These are phyloP conservation scores for Yarrowia osloensis DNA, from an alignment of 805 yeast species.

Conservation along the genomic window DNA sequence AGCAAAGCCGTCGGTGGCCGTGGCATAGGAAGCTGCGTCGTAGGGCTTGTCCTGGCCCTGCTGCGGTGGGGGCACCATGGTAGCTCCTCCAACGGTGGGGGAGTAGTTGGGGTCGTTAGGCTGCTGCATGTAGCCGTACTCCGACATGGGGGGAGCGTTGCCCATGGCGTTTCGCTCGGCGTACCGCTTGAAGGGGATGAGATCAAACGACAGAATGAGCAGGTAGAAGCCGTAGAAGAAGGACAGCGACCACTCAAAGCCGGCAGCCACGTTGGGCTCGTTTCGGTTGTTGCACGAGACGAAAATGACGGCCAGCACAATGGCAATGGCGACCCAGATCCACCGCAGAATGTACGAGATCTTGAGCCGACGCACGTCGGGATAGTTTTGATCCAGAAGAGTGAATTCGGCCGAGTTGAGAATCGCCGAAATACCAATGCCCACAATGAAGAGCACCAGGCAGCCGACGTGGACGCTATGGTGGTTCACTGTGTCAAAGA, in stretches of 20 bases:
- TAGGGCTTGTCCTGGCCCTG: slow-evolving; percentile 7
- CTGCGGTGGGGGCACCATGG: slow-evolving; percentile 4
- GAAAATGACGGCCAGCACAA: slow-evolving; percentile 68
- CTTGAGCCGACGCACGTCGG: slow-evolving; percentile 42
- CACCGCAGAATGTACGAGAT: slow-evolving; percentile 53
- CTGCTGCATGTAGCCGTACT: slow-evolving; percentile 17
- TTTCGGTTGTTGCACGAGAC: slow-evolving; percentile 44
- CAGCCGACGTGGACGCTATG: slow-evolving; percentile 58
- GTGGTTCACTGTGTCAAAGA: slow-evolving; percentile 64
- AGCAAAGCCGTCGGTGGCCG: slow-evolving; percentile 3
- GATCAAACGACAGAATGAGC: slow-evolving; percentile 65
- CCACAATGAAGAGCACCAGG: slow-evolving; percentile 72
- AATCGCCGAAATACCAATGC: slow-evolving; percentile 56
- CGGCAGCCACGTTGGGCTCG: slow-evolving; percentile 53
- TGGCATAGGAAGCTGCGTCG: slow-evolving; percentile 16
- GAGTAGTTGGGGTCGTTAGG: slow-evolving; percentile 7
- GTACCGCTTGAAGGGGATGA: slow-evolving; percentile 49
- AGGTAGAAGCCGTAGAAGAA: slow-evolving; percentile 78
- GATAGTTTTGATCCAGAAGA: slow-evolving; percentile 50
- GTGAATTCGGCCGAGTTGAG: slow-evolving; percentile 51
- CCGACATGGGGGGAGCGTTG: slow-evolving; percentile 5
- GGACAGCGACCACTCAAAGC: slow-evolving; percentile 84
- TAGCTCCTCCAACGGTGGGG: slow-evolving; percentile 16
- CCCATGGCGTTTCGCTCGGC: slow-evolving; percentile 4
- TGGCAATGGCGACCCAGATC: slow-evolving; percentile 67